phyloP scores from a whole-genome alignment of 1,284 basidiomycete species.

The Ceratobasidium sp. region DNA sequence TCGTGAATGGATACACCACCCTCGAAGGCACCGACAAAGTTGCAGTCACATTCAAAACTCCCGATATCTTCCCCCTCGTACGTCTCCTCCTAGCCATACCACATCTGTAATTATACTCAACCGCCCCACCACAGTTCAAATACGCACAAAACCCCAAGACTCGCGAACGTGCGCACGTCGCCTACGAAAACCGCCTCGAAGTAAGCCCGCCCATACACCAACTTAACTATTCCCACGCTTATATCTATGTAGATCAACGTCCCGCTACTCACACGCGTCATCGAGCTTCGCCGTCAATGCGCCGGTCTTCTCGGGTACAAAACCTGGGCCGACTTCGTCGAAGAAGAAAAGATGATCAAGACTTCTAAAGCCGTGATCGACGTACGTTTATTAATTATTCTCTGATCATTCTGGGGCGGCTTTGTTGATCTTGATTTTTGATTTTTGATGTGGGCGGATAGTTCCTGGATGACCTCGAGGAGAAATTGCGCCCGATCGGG shows the following conservation, averaged over 20 bases:
- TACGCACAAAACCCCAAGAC: constrained; percentile 75
- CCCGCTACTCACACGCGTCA: constrained; percentile 70
- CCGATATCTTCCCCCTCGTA: constrained; percentile 82
- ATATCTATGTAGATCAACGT: constrained; percentile 63
- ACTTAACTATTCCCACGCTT: neutral
- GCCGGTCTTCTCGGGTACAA: constrained; percentile 73
- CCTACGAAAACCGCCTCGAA: constrained; percentile 71
- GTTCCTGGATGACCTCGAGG: constrained; percentile 78
- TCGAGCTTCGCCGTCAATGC: constrained; percentile 74
- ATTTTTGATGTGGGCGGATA: constrained; percentile 46
- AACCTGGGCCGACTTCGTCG: constrained; percentile 84
- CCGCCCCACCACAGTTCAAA: constrained; percentile 67
- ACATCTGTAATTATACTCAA: constrained; percentile 21
- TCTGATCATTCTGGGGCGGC: too few relatives aligned
- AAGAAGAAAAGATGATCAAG: constrained; percentile 88
- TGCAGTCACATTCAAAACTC: constrained; percentile 71
- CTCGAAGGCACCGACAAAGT: constrained; percentile 49
- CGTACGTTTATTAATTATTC: constrained; percentile 52
- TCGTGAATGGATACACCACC: constrained; percentile 77
- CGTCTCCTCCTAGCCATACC: constrained; percentile 48
- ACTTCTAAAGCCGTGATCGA: constrained; percentile 66
- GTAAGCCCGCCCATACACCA: neutral
- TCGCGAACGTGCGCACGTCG: constrained; percentile 70
- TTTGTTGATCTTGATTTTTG: neutral
- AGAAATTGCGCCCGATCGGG: constrained; percentile 77